Evolutionary conservation across 805 yeast species (phyloP), one percentile per base, ranked within the genome.

Genomic region (Nematodospora valgi): DNA sequence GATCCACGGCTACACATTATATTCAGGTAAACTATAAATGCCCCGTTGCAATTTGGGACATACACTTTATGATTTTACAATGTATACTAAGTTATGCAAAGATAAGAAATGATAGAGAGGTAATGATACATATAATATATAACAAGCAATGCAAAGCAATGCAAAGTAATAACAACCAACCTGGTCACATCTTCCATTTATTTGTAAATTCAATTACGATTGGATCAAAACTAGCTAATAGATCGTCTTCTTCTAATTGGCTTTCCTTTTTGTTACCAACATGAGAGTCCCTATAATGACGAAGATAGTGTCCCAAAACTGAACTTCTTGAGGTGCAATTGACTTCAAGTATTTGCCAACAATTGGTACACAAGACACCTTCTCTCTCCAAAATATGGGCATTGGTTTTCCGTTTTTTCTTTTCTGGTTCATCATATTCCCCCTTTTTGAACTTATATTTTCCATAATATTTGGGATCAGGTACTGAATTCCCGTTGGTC

Each of bases 401-500:
- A 23, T 34, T 34, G 14, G 41, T 38, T 31, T 32, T 38, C 11
- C 41, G 28, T 26, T 38, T 34, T 14, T 38, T 38, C 35, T 38
- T 38, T 15, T 34, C 38, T 5, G 38, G 38, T 10, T 35, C 37
- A 13, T 35, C 43, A 25, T 44, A 43, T 14, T 48, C 54, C 7
- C 55, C 47, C 22, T 56, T 47, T 12, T 37, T 41, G 24, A 57
- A 35, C 4, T 37, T 41, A 39, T 58, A 60, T 14, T 35, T 38
- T 3, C 64, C 66, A 25, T 45, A 52, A 38, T 53, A 50, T 6
- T 58, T 33, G 2, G 60, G 62, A 29, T 60, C 59, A 0, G 66
- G 66, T 2, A 55, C 54, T 13, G 54, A 43, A 30, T 44, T 52
- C 21, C 56, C 56, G 39, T 56, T 57, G 27, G 63, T 56, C 22